Evolutionary conservation across 2,329 filamentous ascomycete genomes (phyloP).

Genomic region (Cadophora malorum): DNA sequence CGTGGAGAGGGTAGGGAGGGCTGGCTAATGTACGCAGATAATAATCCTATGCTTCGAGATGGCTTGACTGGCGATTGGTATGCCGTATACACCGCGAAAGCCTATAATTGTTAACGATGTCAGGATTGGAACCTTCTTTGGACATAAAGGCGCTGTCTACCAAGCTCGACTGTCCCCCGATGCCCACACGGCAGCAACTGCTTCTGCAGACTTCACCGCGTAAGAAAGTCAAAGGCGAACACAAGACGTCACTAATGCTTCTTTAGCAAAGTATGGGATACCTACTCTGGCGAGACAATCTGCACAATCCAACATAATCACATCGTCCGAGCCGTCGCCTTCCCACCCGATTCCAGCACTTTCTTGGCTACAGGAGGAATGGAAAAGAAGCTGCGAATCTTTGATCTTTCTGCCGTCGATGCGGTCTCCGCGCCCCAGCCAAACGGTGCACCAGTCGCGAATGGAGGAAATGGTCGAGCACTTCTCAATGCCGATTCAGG

Average conservation of each 20-base stretch:
- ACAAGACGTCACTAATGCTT: conserved; percentile 42
- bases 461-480: conserved; percentile 46
- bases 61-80: conserved; percentile 94
- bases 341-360: conserved; percentile 80
- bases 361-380: conserved; percentile 91
- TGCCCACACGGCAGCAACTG: conserved; percentile 86
- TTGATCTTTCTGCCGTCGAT: conserved; percentile 71
- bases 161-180: conserved; percentile 90
- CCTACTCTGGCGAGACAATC: conserved; percentile 87
- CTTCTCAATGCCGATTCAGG: conserved; percentile 66
- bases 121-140: conserved; percentile 95
- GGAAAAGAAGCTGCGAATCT: conserved; percentile 96
- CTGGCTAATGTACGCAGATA: conserved; percentile 64
- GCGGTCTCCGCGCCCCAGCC: conserved; percentile 42
- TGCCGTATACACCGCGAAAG: conserved; percentile 36
- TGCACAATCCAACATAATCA: conserved; percentile 90
- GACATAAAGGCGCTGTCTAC: conserved; percentile 98
- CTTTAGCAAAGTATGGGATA: conserved; percentile 94
- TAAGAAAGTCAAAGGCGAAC: conserved; percentile 52
- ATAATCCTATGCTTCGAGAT: conserved; percentile 97
- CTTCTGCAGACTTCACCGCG: conserved; percentile 95
- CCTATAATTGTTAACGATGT: conserved; percentile 32
- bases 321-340: conserved; percentile 93
- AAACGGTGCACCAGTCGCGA: conserved; percentile 35
- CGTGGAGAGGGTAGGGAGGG: neutral